phyloP scores from a whole-genome alignment of 768 basidiomycete species.

The Boletus sp. region DNA sequence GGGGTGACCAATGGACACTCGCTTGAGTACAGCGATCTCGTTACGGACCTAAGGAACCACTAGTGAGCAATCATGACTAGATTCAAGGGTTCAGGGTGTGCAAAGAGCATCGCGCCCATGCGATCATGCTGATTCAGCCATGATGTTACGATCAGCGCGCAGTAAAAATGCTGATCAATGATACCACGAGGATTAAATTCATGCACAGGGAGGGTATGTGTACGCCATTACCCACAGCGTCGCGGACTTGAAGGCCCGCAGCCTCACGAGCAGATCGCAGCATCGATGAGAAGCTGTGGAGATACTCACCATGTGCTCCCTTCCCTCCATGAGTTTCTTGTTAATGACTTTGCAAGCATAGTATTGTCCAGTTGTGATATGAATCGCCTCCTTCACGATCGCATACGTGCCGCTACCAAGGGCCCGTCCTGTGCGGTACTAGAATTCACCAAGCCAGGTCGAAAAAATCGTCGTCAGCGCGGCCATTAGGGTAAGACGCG shows the following conservation, averaged over 20 bases:
- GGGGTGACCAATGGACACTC: conserved; percentile 82
- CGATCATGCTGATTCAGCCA: not conserved
- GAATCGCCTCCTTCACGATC: conserved; percentile 93
- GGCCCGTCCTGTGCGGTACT: conserved; percentile 88
- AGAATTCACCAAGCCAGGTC: conserved; percentile 1
- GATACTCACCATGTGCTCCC: conserved; percentile 88
- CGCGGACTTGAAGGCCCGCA: not conserved
- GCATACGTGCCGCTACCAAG: conserved; percentile 93
- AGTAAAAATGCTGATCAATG: conserved; percentile 9
- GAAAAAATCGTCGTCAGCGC: conserved; percentile 5
- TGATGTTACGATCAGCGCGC: conserved; percentile 16
- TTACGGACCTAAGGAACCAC: conserved; percentile 73
- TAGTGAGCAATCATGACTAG: conserved; percentile 9
- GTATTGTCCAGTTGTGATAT: conserved; percentile 89
- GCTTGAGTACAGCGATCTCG: conserved; percentile 93
- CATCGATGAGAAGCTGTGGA: conserved; percentile 5
- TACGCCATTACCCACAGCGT: conserved; percentile 2
- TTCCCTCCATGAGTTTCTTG: conserved; percentile 97
- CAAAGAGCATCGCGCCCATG: not conserved
- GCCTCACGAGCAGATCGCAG: conserved; percentile 3
- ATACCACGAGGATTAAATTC: not conserved
- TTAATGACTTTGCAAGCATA: conserved; percentile 99
- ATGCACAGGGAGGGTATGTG: conserved; percentile 2
- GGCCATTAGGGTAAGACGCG: conserved; percentile 4
- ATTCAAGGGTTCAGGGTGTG: conserved; percentile 16